Percentiles rank a stretch among this genome's conserved stretches.
These are phyloP conservation scores for Claviceps africana DNA, from an alignment of 2,329 filamentous ascomycete species.

Conservation along the genomic window DNA sequence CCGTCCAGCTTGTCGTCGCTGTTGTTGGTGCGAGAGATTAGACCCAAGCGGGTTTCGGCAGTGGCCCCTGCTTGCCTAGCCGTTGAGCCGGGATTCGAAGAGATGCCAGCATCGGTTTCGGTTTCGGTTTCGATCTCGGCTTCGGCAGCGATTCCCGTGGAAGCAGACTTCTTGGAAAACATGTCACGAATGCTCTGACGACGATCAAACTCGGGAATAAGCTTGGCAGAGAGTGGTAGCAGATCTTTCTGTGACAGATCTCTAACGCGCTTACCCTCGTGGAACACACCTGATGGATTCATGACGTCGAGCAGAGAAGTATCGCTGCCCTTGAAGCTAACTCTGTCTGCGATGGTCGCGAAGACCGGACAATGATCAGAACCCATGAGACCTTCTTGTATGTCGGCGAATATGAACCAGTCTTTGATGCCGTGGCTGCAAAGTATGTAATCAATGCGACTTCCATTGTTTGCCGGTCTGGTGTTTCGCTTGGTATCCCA, in stretches of 20 bases:
- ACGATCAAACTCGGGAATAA: constrained; percentile 78
- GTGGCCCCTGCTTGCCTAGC: background rate
- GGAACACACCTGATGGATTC: constrained; percentile 62
- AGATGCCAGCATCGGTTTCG: background rate
- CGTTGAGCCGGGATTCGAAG: background rate
- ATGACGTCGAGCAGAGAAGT: constrained; percentile 55
- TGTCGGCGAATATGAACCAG: constrained; percentile 72
- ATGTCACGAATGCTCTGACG: constrained; percentile 83
- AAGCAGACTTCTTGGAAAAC: constrained; percentile 42
- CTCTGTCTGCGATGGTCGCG: constrained; percentile 51
- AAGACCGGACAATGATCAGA: constrained; percentile 96
- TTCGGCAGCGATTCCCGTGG: background rate
- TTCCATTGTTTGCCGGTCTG: constrained; percentile 87
- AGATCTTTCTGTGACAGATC: constrained; percentile 55
- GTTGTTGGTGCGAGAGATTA: background rate
- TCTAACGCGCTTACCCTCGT: constrained; percentile 47
- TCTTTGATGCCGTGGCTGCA: constrained; percentile 64
- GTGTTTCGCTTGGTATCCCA: constrained; percentile 93
- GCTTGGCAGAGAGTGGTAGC: constrained; percentile 62
- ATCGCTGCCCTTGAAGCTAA: constrained; percentile 35
- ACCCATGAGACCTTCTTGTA: constrained; percentile 85
- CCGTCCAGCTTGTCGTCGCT: background rate
- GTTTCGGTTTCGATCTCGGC: too few relatives aligned
- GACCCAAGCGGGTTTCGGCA: background rate
- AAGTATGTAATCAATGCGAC: constrained; percentile 85